A percentile compares a stretch with the other conserved stretches of the same genome.
phyloP scores from a whole-genome alignment of 192 early-diverging fungal genomes.

The Coemansia pectinata region DNA sequence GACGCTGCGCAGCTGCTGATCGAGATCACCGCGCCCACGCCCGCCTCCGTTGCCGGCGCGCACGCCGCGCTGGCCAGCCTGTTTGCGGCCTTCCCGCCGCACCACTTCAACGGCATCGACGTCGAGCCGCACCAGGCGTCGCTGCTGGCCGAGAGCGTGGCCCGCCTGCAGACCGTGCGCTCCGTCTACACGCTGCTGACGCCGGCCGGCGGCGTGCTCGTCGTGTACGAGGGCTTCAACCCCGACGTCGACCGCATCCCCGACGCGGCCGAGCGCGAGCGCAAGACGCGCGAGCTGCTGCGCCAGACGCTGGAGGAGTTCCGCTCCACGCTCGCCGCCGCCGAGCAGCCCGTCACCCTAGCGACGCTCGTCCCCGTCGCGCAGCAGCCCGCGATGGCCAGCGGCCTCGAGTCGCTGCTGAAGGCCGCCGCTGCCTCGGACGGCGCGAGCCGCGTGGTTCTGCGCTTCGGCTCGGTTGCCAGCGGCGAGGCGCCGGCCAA shows the following conservation, averaged over 20 bases:
- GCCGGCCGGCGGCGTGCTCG: slow-evolving; percentile 71
- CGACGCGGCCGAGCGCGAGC: slow-evolving; percentile 58
- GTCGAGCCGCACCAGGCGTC: slow-evolving; percentile 80
- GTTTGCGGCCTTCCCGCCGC: slow-evolving; percentile 60
- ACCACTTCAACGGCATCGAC: slow-evolving; percentile 65
- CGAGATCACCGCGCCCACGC: slow-evolving; percentile 77
- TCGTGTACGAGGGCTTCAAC: slow-evolving; percentile 75
- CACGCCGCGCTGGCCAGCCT: slow-evolving; percentile 57
- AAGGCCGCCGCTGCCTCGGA: slow-evolving; percentile 28
- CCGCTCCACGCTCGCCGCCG: slow-evolving; percentile 59
- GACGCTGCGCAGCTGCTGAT: slow-evolving; percentile 58
- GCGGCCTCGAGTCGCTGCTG: slow-evolving; percentile 73
- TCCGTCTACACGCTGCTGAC: slow-evolving; percentile 75
- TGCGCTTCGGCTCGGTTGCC: slow-evolving; percentile 66
- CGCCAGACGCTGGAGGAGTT: slow-evolving; percentile 67
- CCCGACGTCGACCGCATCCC: slow-evolving; percentile 51
- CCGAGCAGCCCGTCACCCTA: slow-evolving; percentile 67
- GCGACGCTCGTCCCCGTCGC: slow-evolving; percentile 65
- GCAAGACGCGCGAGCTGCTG: slow-evolving; percentile 56
- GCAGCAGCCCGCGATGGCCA: slow-evolving; percentile 77
- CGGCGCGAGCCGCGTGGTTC: slow-evolving; percentile 60
- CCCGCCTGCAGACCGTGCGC: slow-evolving; percentile 65
- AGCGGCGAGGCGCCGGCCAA: slow-evolving; percentile 30
- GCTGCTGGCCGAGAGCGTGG: slow-evolving; percentile 64
- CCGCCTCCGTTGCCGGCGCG: slow-evolving; percentile 64